A percentile compares a stretch with the other conserved stretches of the same genome.
These are phyloP conservation scores for Cytidiella melzeri DNA, from an alignment of 768 basidiomycete species.

Conservation along the genomic window DNA sequence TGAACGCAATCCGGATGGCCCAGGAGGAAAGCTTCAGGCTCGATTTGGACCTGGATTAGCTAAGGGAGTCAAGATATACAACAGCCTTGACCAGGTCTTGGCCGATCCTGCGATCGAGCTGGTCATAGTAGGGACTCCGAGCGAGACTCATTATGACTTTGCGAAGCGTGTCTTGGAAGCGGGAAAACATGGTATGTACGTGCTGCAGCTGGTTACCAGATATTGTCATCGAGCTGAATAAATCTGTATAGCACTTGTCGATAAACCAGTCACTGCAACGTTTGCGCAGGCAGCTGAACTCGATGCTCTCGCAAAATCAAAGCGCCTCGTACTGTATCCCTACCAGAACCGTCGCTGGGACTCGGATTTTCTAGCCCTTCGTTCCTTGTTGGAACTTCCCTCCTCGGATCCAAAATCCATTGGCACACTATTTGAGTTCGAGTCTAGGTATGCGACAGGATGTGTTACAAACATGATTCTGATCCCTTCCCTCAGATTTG, in stretches of 20 bases:
- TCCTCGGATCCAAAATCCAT: constrained; percentile 45
- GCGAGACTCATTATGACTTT: constrained; percentile 63
- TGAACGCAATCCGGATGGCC: constrained; percentile 57
- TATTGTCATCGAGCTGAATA: background rate
- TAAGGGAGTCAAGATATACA: constrained; percentile 45
- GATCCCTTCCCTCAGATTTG: constrained; percentile 32
- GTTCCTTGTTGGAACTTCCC: constrained; percentile 50
- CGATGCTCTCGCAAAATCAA: constrained; percentile 48
- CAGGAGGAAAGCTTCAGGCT: constrained; percentile 59
- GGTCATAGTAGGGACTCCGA: constrained; percentile 67
- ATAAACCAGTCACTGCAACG: constrained; percentile 71
- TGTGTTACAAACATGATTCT: no score
- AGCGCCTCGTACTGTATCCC: constrained; percentile 58
- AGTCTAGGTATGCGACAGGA: constrained; percentile 64
- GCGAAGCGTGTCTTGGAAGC: constrained; percentile 61
- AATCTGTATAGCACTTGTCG: constrained; percentile 77
- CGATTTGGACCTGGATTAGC: constrained; percentile 50
- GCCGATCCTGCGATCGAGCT: constrained; percentile 59
- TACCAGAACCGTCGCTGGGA: constrained; percentile 79
- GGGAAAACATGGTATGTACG: constrained; percentile 59
- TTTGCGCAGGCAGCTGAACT: constrained; percentile 54
- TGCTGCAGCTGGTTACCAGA: background rate
- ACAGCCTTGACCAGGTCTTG: constrained; percentile 54
- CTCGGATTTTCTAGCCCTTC: constrained; percentile 67
- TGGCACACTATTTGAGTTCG: constrained; percentile 63